Base-by-base conservation (phyloP, 352 stramenopile genomes). In the Pythium dissotocum region DNA sequence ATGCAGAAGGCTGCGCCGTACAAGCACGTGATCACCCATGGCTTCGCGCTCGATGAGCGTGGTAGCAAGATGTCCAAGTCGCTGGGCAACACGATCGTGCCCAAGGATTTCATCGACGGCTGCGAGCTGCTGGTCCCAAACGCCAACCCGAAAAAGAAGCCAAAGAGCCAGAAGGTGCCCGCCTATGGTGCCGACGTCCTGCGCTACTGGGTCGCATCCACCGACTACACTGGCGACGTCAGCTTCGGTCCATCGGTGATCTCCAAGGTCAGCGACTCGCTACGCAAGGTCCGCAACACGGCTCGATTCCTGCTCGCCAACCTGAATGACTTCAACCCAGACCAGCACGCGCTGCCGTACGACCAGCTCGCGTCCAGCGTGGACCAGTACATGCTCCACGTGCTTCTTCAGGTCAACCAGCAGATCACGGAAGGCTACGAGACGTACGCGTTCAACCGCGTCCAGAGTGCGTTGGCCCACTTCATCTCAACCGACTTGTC, bases 1-100 rank as follows among this genome's bases (percentile, higher is more conserved):
- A 88, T 91, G 75, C 90, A 97, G 53, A 62, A 78, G 30, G 77
- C 69, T 1, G 83, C 89, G 5, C 97, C 98, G 28, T 99, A 98
- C 88, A 98, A 98, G 71, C 89, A 95, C 58, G 85, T 99, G 44
- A 88, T 99, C 65, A 99, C 98, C 9, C 98, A 99, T 79, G 98
- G 98, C 55, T 99, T 99, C 73, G 90, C 99, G 6, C 77, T 99
- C n/a, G 98, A 99, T 72, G 97, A 99, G 48, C 96, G 98, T 48
- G 98, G 97, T 18, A 94, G 88, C 67, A 99, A 99, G 82, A 99
- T 99, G 97, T 99, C 94, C 38, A 99, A 99, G 75, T 99, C 93
- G 32, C 75, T 99, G 2, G 98, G 98, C 56, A 99, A 99, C 73
- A 97, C 98, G 4, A 83, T 99, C 51, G 89, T 97, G 67, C 97